Evolutionary conservation across 139 green algal species (phyloP).

Genomic region (Chlamydomonas eustigma): DNA sequence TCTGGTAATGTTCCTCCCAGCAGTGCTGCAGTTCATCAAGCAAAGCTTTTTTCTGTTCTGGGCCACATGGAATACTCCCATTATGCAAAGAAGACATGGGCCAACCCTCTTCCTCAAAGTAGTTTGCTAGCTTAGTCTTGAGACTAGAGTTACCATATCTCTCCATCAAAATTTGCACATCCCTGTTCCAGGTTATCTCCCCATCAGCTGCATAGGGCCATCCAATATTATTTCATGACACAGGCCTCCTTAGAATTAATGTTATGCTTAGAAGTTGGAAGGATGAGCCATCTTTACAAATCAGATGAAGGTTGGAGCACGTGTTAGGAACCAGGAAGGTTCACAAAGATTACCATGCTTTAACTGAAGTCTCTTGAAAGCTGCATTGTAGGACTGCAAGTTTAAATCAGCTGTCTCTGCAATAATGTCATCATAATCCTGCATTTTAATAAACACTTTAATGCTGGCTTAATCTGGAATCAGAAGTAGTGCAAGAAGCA

Average conservation of each 20-base stretch:
- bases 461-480: too few relatives aligned
- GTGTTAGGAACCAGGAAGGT: not conserved
- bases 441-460: too few relatives aligned
- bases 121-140: not conserved
- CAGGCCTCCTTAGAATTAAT: not conserved
- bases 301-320: not conserved
- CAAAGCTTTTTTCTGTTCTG: not conserved
- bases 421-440: not conserved
- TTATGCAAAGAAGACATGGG: not conserved
- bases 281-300: not conserved
- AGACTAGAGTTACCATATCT: not conserved
- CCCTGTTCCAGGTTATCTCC: not conserved
- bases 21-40: not conserved
- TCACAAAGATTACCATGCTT: not conserved
- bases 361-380: not conserved
- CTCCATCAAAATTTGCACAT: not conserved
- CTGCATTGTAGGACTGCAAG: constrained; percentile 3
- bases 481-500: too few relatives aligned
- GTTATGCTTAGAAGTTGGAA: not conserved
- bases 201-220: not conserved
- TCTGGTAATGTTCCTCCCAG: not conserved
- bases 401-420: not conserved
- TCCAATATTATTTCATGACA: not conserved
- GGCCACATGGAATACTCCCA: not conserved
- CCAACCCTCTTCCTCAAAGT: not conserved